These are phyloP conservation scores for Murraya koenigii DNA, from an alignment of 345 rosid genomes.

Conservation along the genomic window DNA sequence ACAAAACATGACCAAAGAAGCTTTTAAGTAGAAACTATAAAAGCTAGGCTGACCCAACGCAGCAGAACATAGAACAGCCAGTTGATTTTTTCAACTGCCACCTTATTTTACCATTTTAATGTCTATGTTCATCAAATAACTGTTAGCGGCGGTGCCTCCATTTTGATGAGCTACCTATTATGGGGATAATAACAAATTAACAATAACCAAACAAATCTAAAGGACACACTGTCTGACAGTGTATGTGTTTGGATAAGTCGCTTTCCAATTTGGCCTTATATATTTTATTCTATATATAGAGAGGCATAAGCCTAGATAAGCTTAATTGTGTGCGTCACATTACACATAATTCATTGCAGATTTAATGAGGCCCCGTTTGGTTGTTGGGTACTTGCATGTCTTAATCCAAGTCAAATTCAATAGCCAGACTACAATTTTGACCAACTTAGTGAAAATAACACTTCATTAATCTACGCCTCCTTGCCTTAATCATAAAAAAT, in stretches of 20 bases:
- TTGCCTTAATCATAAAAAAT: no score
- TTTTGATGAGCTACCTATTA: no score
- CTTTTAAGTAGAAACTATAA: no score
- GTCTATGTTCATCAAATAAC: neutral
- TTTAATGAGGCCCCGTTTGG: neutral
- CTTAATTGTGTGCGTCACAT: neutral
- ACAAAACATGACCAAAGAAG: no score
- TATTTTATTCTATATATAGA: no score
- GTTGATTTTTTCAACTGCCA: neutral
- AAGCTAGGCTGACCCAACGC: neutral
- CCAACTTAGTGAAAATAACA: neutral
- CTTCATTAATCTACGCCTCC: neutral
- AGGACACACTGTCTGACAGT: no score
- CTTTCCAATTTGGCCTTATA: neutral
- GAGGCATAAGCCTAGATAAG: neutral
- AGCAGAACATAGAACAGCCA: neutral
- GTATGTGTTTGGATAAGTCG: neutral
- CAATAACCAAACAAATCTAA: no score
- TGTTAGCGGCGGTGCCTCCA: neutral
- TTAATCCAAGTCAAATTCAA: neutral
- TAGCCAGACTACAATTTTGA: neutral
- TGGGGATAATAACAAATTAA: no score
- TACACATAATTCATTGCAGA: neutral
- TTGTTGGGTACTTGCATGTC: neutral
- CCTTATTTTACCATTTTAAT: neutral